Base-by-base conservation (phyloP, 2,329 filamentous ascomycete genomes). In the Fusarium armeniacum region DNA sequence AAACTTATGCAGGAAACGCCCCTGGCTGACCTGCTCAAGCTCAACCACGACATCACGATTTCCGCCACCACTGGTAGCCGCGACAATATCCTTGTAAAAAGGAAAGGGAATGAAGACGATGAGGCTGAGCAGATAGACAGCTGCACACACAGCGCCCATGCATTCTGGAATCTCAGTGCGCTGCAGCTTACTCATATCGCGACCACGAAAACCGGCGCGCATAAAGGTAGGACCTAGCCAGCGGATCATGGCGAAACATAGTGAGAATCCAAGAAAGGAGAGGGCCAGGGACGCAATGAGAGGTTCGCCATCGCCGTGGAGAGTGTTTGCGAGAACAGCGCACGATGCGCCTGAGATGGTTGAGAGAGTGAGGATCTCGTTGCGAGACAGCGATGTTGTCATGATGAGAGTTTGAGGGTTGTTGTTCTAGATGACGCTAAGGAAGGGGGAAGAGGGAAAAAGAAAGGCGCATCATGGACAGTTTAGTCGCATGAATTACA, bases 81-180 rank as follows among this genome's bases (percentile, higher is more conserved):
- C 93, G 28, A 98, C 94, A 71, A 99, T 97, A 78, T 98, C 95
- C 81, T 98, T 97, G 84, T 98, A 98, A 80, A 99, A 98, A 2
- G 94, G 93, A 80, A 98, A 97, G 0, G 96, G 96, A 62, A 98
- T 94, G 79, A 99, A 99, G 67, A 93, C 83, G 72, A 98, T 97
- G 71, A 98, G 86, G 51, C 90, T 87, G 70, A 99, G 86, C 44
- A 99, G 86, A 81, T 98, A 98, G 28, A 98, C 94, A 71, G 96
- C 89, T 11, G 95, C 96, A 77, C 93, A 97, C 28, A 99, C 88
- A 61, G 93, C 93, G 32, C 96, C 96, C 94, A 99, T 98, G 72
- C 93, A 95, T 81, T 99, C 96, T 24, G 96, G 96, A 75, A 98
- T 91, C 80, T 96, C 93, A 63, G 86, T 86, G 71, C 88, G 88